A percentile compares a stretch with the other conserved stretches of the same genome.
phyloP scores from a whole-genome alignment of 2,329 filamentous ascomycete species.

The Clarireedia monteithiana region DNA sequence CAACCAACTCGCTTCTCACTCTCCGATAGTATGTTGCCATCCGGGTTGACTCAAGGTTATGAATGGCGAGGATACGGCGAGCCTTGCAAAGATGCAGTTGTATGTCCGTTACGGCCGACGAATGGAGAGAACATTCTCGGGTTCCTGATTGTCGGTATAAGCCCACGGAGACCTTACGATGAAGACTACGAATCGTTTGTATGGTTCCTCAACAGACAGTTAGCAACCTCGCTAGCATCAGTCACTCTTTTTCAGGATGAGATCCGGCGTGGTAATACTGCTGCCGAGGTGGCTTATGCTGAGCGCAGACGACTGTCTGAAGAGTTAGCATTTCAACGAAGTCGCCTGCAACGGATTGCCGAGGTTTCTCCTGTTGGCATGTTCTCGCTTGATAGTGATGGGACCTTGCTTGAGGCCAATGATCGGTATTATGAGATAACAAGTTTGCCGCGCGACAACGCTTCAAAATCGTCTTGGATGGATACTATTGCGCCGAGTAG shows the following conservation, averaged over 20 bases:
- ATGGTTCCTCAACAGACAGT: slow-evolving; percentile 63
- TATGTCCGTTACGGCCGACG: slow-evolving; percentile 72
- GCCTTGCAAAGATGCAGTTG: slow-evolving; percentile 59
- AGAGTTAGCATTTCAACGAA: slow-evolving; percentile 21
- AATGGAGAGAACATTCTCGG: slow-evolving; percentile 50
- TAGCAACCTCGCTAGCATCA: slow-evolving; percentile 73
- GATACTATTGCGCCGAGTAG: slow-evolving; percentile 60
- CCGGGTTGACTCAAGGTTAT: slow-evolving; percentile 56
- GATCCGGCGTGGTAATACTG: slow-evolving; percentile 63
- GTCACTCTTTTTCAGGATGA: slow-evolving; percentile 80
- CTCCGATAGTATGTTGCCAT: slow-evolving; percentile 56
- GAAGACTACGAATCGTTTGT: slow-evolving; percentile 73
- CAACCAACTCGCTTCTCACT: slow-evolving; percentile 59
- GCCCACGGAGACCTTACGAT: slow-evolving; percentile 69
- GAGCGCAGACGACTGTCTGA: slow-evolving; percentile 37
- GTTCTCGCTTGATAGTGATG: slow-evolving; percentile 68
- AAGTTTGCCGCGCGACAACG: slow-evolving; percentile 50
- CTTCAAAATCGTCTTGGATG: slow-evolving; percentile 61
- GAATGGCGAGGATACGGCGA: slow-evolving; percentile 65
- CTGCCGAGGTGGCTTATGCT: slow-evolving; percentile 63
- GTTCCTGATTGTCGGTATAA: slow-evolving; percentile 38
- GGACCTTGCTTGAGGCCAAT: slow-evolving; percentile 70
- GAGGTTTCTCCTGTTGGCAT: slow-evolving; percentile 77
- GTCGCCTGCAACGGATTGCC: slow-evolving; percentile 52
- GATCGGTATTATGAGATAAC: slow-evolving; percentile 69